These are phyloP conservation scores for Mrakia frigida DNA, from an alignment of 768 basidiomycete genomes.

Conservation along the genomic window DNA sequence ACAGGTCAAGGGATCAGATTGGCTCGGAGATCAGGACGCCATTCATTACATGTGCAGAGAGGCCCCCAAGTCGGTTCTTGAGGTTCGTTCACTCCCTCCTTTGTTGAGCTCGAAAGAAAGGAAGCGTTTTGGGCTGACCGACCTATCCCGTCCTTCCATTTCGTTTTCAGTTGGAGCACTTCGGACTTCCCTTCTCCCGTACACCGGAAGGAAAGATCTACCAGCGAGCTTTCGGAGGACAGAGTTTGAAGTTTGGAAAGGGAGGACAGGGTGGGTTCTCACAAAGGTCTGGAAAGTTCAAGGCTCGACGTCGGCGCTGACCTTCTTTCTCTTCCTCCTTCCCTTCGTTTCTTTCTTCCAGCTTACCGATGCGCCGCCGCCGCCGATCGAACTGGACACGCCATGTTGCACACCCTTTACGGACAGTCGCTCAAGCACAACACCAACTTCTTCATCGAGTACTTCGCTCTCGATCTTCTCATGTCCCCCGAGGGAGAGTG, in stretches of 20 bases:
- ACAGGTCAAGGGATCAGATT: constrained; percentile 95
- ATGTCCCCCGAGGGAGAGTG: constrained; percentile 90
- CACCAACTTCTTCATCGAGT: constrained; percentile 99
- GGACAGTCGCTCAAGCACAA: constrained; percentile 98
- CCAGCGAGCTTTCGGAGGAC: constrained; percentile 98
- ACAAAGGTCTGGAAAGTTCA: neutral
- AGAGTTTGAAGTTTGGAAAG: constrained; percentile 93
- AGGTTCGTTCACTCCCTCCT: constrained; percentile 53
- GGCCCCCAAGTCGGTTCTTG: constrained; percentile 86
- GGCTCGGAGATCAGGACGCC: constrained; percentile 99
- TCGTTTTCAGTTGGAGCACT: constrained; percentile 78
- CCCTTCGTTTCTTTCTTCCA: neutral
- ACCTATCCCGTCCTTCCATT: neutral
- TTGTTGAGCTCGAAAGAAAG: constrained; percentile 27
- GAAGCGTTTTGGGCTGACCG: neutral
- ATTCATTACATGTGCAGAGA: constrained; percentile 99
- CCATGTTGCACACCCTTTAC: constrained; percentile 95
- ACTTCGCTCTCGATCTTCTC: constrained; percentile 97
- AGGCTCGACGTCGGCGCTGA: neutral
- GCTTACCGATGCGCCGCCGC: constrained; percentile 98
- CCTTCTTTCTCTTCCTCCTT: neutral
- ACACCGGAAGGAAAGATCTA: constrained; percentile 99
- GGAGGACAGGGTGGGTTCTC: constrained; percentile 63
- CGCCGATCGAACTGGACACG: constrained; percentile 97
- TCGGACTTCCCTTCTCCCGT: constrained; percentile 95